Evolutionary conservation across 805 yeast species (phyloP).

Genomic region (Ogataea pini): DNA sequence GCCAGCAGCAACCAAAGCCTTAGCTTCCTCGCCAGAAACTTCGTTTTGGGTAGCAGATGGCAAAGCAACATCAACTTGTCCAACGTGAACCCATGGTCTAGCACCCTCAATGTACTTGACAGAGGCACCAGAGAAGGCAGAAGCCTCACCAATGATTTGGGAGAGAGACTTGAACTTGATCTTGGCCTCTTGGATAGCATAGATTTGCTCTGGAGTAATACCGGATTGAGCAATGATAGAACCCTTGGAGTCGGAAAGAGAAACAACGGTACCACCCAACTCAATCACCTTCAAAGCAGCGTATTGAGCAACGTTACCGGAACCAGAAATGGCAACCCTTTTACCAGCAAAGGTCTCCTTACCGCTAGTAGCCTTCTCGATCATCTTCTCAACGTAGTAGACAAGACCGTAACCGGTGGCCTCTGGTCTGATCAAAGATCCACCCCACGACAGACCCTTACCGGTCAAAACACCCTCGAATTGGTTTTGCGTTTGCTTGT

Average conservation of each 20-base stretch:
- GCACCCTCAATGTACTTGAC: slow-evolving; percentile 88
- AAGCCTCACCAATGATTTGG: slow-evolving; percentile 58
- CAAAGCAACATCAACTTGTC: slow-evolving; percentile 90
- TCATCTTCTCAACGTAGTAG: slow-evolving; percentile 97
- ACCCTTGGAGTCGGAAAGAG: slow-evolving; percentile 95
- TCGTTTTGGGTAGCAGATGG: slow-evolving; percentile 99
- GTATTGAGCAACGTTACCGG: slow-evolving; percentile 98
- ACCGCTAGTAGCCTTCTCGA: slow-evolving; percentile 87
- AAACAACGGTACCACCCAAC: slow-evolving; percentile 93
- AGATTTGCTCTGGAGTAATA: slow-evolving; percentile 79
- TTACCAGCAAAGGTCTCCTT: slow-evolving; percentile 89
- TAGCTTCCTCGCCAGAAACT: slow-evolving; percentile 95
- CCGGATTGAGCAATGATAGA: slow-evolving; percentile 76
- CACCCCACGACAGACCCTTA: slow-evolving; percentile 98
- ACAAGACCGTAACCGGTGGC: slow-evolving; percentile 98
- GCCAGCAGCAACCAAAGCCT: slow-evolving; percentile 90
- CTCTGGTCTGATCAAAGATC: slow-evolving; percentile 97
- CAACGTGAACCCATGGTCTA: slow-evolving; percentile 95
- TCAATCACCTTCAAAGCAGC: slow-evolving; percentile 97
- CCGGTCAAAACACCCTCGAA: slow-evolving; percentile 99
- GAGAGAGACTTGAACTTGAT: slow-evolving; percentile 73
- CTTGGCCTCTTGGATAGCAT: slow-evolving; percentile 74
- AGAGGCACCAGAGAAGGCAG: slow-evolving; percentile 56
- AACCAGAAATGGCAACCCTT: slow-evolving; percentile 94
- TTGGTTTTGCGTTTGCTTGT: slow-evolving; percentile 85